Base-by-base conservation (phyloP, 2,329 filamentous ascomycete genomes). In the Trichoderma atrobrunneum region DNA sequence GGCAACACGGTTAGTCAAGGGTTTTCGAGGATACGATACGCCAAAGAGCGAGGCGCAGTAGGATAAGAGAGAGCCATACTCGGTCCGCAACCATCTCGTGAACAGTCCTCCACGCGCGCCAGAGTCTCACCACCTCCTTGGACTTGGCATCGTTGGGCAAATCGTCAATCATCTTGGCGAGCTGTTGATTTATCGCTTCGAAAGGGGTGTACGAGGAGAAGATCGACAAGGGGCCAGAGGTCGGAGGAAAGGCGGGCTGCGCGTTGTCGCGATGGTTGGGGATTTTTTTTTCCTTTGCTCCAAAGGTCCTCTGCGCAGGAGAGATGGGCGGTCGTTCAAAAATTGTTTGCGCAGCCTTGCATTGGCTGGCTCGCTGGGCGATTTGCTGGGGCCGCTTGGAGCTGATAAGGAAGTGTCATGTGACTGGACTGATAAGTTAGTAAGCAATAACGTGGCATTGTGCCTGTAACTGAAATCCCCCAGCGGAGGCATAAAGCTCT, bases 31-130 rank as follows among this genome's bases (percentile, higher is more conserved):
- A 32, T n/a, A 59, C 11, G 28, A 39, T 43, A 43, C 51, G 67
- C 48, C 32, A 62, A 10, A 21, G 5, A 28, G 14, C 7, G 16
- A 21, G 28, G 32, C 34, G 24, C 21, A 39, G 21, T 39, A n/a
- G 21, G 28, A 11, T 26, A 32, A 10, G 30, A 28, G 5, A 51
- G 48, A 32, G 56, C 5, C 92, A 78, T 89, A 97, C 95, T 81
- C 95, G 86, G 82, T 98, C 96, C 74, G 89, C 87, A 77, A 96
- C 92, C 95, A 99, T 97, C 87, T 99, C 93, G 82, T 97, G 94
- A 63, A 94, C 91, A 10, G 96, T 99, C 83, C 91, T 90, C 90
- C 93, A 97, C 78, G 95, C 94, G 82, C 95, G 93, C 95, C 96
- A 99, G 77, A 98, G 89, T 80, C 93, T 90, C 78, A 88, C 84